phyloP scores from a whole-genome alignment of 163 green algal genomes.

The Trebouxiophyceae sp. region DNA sequence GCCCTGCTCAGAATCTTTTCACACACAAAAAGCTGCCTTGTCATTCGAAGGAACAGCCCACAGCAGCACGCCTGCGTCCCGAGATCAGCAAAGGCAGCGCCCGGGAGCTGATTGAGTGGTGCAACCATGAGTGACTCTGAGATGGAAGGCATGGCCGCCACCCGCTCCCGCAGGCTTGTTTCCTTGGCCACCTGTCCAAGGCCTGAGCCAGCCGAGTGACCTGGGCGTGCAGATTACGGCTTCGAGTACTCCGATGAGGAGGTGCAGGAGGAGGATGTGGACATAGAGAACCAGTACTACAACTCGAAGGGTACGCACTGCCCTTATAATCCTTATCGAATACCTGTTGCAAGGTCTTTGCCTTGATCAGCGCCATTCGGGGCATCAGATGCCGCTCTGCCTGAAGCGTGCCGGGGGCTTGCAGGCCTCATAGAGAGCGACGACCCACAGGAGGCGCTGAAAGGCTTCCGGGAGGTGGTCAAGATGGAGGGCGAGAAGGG shows the following conservation, averaged over 20 bases:
- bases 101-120: not conserved
- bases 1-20: no score
- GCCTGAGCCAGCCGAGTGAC: not conserved
- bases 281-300: constrained; percentile 99
- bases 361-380: no score
- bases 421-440: constrained; percentile 82
- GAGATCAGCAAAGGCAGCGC: no score
- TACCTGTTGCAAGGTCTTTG: no score
- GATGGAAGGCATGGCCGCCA: no score
- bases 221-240: constrained; percentile 59
- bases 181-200: constrained; percentile 33
- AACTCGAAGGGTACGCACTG: constrained; percentile 97
- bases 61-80: no score
- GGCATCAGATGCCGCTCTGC: no score
- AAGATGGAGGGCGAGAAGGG: constrained; percentile 92
- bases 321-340: no score
- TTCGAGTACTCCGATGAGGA: constrained; percentile 98
- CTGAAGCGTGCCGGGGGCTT: not conserved
- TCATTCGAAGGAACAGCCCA: no score
- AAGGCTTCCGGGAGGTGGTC: constrained; percentile 89
- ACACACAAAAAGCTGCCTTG: no score
- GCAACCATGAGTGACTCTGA: constrained; percentile 35
- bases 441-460: constrained; percentile 70
- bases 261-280: constrained; percentile 86
- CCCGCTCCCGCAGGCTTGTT: not conserved